Evolutionary conservation across 169 alveolate genomes (phyloP).

Genomic region (Besnoitia besnoiti): DNA sequence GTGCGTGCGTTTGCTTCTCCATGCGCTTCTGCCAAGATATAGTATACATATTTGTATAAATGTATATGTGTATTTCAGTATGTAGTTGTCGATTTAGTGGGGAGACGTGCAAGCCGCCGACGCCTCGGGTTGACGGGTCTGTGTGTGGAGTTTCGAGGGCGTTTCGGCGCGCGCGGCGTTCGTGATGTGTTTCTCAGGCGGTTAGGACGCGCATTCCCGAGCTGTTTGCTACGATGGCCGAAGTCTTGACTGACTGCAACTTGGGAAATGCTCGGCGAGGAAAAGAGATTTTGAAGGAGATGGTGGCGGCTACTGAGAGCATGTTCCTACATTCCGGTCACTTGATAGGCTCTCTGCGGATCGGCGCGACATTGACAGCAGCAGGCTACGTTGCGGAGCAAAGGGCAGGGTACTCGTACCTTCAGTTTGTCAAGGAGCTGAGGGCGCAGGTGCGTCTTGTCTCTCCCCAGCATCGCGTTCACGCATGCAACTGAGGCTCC

Average conservation of each 20-base stretch:
- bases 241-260: not conserved
- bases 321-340: conserved; percentile 29
- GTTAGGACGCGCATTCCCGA: conserved; percentile 4
- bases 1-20: too few species aligned
- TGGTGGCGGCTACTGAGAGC: not conserved
- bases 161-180: not conserved
- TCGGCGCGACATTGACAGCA: conserved; percentile 12
- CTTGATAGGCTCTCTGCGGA: not conserved
- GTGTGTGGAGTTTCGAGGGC: not conserved
- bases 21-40: too few species aligned
- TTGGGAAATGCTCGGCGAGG: conserved; percentile 34
- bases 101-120: not conserved
- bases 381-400: conserved; percentile 49
- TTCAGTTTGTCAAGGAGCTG: conserved; percentile 32
- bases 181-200: not conserved
- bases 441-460: conserved; percentile 21
- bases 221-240: not conserved
- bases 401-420: conserved; percentile 26
- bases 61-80: not conserved
- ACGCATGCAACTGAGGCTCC: too few species aligned
- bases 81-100: too few species aligned
- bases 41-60: not conserved
- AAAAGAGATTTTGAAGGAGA: conserved; percentile 35
- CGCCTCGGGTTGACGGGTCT: too few species aligned
- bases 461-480: too few species aligned